Evolutionary conservation across 441 rosid species (phyloP).

Genomic region (Adansonia grandidieri): DNA sequence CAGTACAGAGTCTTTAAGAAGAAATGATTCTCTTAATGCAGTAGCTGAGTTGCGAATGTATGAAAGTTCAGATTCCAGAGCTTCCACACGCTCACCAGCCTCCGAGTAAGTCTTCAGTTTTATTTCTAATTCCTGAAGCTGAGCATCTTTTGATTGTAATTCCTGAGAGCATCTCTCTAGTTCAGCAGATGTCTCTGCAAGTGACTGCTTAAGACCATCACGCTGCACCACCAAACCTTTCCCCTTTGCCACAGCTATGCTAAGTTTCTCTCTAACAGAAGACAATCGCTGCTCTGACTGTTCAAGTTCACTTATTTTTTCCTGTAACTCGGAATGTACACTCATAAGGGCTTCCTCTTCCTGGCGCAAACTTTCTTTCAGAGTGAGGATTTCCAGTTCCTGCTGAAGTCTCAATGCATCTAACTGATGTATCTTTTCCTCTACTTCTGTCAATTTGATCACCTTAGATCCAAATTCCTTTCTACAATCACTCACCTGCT

Average conservation of each 20-base stretch:
- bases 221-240: constrained; percentile 93
- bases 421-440: constrained; percentile 53
- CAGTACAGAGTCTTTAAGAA: constrained; percentile 95
- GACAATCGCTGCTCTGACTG: constrained; percentile 90
- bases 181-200: constrained; percentile 79
- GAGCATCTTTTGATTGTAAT: constrained; percentile 74
- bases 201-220: constrained; percentile 79
- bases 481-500: constrained; percentile 44
- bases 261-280: constrained; percentile 92
- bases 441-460: constrained; percentile 55
- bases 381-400: constrained; percentile 59
- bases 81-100: constrained; percentile 97
- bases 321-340: constrained; percentile 58
- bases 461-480: constrained; percentile 59
- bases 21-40: constrained; percentile 96
- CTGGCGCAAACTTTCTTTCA: constrained; percentile 59
- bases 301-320: constrained; percentile 72
- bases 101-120: constrained; percentile 80
- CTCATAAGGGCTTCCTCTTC: constrained; percentile 64
- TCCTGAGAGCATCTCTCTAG: constrained; percentile 85
- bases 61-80: constrained; percentile 98
- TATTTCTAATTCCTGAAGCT: constrained; percentile 75
- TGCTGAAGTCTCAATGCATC: constrained; percentile 63
- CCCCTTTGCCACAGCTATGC: constrained; percentile 99
- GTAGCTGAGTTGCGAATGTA: constrained; percentile 99